Evolutionary conservation across 1,284 basidiomycete genomes (phyloP), one percentile per base, ranked within the genome.

Genomic region (Rhodotorula sp.): DNA sequence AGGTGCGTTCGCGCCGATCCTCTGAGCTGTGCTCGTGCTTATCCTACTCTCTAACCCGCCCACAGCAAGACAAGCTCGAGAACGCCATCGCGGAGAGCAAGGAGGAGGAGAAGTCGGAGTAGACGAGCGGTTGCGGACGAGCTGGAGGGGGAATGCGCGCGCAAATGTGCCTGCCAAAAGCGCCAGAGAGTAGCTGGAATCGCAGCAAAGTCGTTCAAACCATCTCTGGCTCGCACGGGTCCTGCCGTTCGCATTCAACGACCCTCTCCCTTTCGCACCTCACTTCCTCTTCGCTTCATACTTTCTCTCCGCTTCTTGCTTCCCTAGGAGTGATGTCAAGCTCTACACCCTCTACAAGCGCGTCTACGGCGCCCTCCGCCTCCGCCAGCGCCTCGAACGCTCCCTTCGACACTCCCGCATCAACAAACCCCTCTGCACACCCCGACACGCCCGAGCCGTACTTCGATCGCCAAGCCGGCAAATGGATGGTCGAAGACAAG

Each of bases 401-500:
- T 18, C 40, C 40, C 40, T 37, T 34, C 3, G 22, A 10, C 40
- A 11, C n/a, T 2, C 15, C 26, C n/a, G n/a, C 26, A 10, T n/a
- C 56, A 16, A 26, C 56, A 4, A 2, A 7, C 15, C 18, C 37
- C 26, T 9, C 46, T 18, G 28, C 26, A 10, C 18, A 16, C 2
- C 4, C 4, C 30, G 28, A 4, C 28, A n/a, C 55, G 5, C 60
- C 68, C n/a, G 68, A 69, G 16, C 68, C 68, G 0, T 70, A 92
- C 80, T 90, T 89, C 77, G 89, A 91, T 71, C 89, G 86, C 75
- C 84, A 85, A 54, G 84, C 87, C 7, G 85, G 86, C 52, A 89
- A 90, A 74, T 99, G 92, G 91, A 86, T 88, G 63, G 89, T 89
- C 78, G 95, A 99, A 79, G 88, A 91, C 77, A 88, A 93, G 2